Evolutionary conservation across 2,329 filamentous ascomycete species (phyloP).

Genomic region (Ascochyta koolunga): DNA sequence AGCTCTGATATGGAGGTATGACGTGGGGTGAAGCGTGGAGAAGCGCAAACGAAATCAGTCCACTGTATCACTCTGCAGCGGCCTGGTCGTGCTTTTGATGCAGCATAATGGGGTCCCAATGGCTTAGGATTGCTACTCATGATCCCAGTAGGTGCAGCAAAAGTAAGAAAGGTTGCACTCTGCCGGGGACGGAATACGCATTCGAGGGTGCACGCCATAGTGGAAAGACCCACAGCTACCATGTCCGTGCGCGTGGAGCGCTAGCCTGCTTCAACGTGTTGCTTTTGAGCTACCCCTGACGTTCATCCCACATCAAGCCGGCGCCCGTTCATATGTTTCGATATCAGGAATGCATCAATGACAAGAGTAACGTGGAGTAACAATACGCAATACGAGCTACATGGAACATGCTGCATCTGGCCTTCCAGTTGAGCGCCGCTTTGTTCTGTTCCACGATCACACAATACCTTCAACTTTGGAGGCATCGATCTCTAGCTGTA

Average conservation of each 20-base stretch:
- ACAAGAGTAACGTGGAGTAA: slow-evolving; percentile 4
- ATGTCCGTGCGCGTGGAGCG: background rate
- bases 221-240: slow-evolving; percentile 8
- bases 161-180: slow-evolving; percentile 14
- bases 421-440: background rate
- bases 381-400: background rate
- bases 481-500: background rate
- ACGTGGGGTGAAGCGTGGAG: slow-evolving; percentile 19
- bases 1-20: slow-evolving; percentile 8
- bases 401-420: background rate
- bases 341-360: background rate
- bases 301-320: slow-evolving; percentile 12
- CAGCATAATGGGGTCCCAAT: slow-evolving; percentile 5
- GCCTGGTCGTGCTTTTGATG: slow-evolving; percentile 14
- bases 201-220: slow-evolving; percentile 10
- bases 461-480: background rate
- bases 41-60: slow-evolving; percentile 9
- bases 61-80: slow-evolving; percentile 1
- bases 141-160: slow-evolving; percentile 6
- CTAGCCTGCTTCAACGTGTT: slow-evolving; percentile 3
- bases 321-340: background rate
- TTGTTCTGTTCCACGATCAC: background rate
- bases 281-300: slow-evolving; percentile 14
- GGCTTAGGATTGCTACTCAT: slow-evolving; percentile 7
- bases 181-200: slow-evolving; percentile 6